Evolutionary conservation across 1,139 yeast genomes (phyloP), one percentile per base, ranked within the genome.

Genomic region (Debaryomyces sp.): DNA sequence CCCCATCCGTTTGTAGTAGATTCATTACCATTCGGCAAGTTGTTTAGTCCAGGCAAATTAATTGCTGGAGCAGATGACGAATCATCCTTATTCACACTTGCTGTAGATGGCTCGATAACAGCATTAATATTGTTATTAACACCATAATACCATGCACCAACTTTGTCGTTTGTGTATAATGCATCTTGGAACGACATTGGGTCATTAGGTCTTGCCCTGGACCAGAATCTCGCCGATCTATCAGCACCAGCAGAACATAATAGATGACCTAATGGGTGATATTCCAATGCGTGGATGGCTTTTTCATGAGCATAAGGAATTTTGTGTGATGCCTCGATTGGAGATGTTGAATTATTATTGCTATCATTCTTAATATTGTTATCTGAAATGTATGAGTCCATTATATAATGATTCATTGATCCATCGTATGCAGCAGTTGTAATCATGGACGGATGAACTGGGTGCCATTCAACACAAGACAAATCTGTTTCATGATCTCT

Each of bases 271-370:
- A 89, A 75, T 3, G 98, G 98, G 68, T 92, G 97, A 62, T 91
- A 94, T 56, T 92, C 95, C 52, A 94, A 68, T 2, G 96, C 83
- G 70, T 94, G 91, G 45, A 94, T 85, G 4, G 97, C 95, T 70
- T 89, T 88, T 62, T 92, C 97, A 64, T 94, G 99, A 0, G 98
- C 99, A 67, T 81, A 86, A 1, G 97, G 97, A 40, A 94, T 87
- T 29, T 75, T 75, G 62, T 86, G 92, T 24, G 73, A 73, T 4
- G 87, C 81, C 43, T 80, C 78, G 13, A 75, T 67, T 6, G 72
- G 59, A 48, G 57, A 70, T 62, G 57, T 40, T 1, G 58, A 50
- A 39, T 50, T 54, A 32, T 49, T 51, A 37, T 45, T 51, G 9
- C 36, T 45, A 27, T 41, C 42, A 15, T 41, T 45, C 13, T 40